A percentile compares a stretch with the other conserved stretches of the same genome.
phyloP scores from a whole-genome alignment of 169 alveolate species.

The Theileria annulata region DNA sequence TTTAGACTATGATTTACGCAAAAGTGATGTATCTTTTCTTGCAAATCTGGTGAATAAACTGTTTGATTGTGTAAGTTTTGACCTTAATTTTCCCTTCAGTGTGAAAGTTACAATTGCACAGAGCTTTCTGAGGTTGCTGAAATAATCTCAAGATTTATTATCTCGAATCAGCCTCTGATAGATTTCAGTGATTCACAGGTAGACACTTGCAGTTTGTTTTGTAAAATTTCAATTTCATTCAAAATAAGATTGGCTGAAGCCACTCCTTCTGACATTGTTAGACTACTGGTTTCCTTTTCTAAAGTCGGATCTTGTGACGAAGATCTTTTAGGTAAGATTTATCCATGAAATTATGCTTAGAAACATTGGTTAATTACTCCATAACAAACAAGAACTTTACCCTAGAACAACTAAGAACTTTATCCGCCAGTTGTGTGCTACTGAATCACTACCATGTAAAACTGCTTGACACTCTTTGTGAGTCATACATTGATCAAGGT shows the following conservation, averaged over 20 bases:
- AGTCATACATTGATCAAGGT: constrained; percentile 1
- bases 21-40: constrained; percentile 10
- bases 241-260: constrained; percentile 66
- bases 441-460: constrained; percentile 1
- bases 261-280: constrained; percentile 35
- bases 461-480: constrained; percentile 38
- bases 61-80: constrained; percentile 9
- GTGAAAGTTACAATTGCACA: constrained; percentile 56
- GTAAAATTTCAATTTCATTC: constrained; percentile 47
- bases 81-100: constrained; percentile 19
- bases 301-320: constrained; percentile 44
- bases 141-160: constrained; percentile 33
- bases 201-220: constrained; percentile 17
- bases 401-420: constrained; percentile 38
- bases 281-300: constrained; percentile 53
- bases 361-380: constrained; percentile 29
- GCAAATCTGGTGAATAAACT: constrained; percentile 18
- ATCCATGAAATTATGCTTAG: constrained; percentile 6
- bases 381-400: constrained; percentile 30
- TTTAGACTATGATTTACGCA: constrained; percentile 31
- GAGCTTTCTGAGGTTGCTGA: constrained; percentile 56
- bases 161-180: constrained; percentile 1
- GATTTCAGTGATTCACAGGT: background rate
- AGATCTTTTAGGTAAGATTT: background rate
- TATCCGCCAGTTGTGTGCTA: constrained; percentile 45